Conservation (phyloP, 768 basidiomycete species). For the Lactarius hatsudake region DNA sequence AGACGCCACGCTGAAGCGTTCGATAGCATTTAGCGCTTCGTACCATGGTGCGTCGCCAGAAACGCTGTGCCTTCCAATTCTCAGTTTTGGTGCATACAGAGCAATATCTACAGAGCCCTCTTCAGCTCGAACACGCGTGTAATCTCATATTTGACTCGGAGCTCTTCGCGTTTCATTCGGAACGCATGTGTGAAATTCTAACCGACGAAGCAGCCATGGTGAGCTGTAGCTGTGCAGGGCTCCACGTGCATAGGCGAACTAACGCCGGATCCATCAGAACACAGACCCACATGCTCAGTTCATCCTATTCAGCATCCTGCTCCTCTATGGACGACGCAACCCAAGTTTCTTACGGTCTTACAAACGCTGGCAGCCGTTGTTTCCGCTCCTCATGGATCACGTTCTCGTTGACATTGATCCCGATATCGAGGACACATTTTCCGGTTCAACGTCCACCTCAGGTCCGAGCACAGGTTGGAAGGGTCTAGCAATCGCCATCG, state of each 20-base stretch:
- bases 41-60: constrained; percentile 70
- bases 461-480: constrained; percentile 30
- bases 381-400: constrained; percentile 84
- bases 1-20: constrained; percentile 76
- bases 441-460: constrained; percentile 40
- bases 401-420: constrained; percentile 78
- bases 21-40: constrained; percentile 71
- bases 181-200: constrained; percentile 83
- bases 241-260: constrained; percentile 2
- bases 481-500: constrained; percentile 62
- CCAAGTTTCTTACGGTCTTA: constrained; percentile 71
- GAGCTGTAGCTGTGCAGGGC: constrained; percentile 28
- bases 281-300: constrained; percentile 84
- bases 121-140: constrained; percentile 84
- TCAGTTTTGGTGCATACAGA: constrained; percentile 43
- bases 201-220: constrained; percentile 68
- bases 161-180: constrained; percentile 87
- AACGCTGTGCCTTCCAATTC: neutral
- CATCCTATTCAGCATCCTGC: constrained; percentile 75
- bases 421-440: constrained; percentile 53
- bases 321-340: constrained; percentile 69
- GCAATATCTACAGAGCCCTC: constrained; percentile 77
- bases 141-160: constrained; percentile 76
- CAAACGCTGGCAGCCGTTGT: constrained; percentile 78
- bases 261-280: constrained; percentile 43